Conservation (phyloP, 306 rosid genomes). For the Fragaria iinumae region DNA sequence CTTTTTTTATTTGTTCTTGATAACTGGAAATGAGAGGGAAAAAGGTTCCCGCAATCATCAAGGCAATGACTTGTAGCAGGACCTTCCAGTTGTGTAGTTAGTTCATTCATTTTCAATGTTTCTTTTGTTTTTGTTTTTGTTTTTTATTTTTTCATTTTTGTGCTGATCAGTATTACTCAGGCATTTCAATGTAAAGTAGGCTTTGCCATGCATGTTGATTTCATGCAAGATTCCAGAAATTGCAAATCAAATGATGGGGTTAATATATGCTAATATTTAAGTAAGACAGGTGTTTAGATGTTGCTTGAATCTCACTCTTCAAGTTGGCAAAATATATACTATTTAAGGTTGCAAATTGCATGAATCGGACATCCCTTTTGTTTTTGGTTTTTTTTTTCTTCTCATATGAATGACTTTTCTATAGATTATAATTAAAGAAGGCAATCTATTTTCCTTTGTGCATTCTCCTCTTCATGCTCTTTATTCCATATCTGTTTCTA, state of each 20-base stretch:
- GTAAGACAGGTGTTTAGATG: not conserved
- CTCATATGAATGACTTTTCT: not conserved
- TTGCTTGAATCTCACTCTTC: not conserved
- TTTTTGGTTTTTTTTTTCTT: not conserved
- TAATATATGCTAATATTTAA: not conserved
- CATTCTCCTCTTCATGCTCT: not conserved
- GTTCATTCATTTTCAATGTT: not conserved
- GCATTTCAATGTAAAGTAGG: conserved; percentile 1
- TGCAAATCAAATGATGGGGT: not conserved
- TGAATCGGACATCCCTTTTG: not conserved
- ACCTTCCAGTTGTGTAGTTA: not conserved
- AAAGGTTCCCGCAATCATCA: not conserved
- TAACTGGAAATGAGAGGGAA: not conserved
- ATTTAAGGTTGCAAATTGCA: not conserved
- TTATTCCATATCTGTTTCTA: not conserved
- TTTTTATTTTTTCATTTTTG: not conserved
- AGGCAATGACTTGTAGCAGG: not conserved
- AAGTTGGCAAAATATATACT: not conserved
- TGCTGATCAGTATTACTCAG: not conserved
- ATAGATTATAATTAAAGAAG: not conserved
- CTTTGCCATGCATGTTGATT: not conserved
- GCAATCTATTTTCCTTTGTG: not conserved
- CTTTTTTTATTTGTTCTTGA: not conserved
- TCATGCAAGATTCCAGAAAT: not conserved
- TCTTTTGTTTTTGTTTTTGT: too few relatives aligned